Conservation (phyloP, 768 basidiomycete genomes). For the Tremella yokohamensis region DNA sequence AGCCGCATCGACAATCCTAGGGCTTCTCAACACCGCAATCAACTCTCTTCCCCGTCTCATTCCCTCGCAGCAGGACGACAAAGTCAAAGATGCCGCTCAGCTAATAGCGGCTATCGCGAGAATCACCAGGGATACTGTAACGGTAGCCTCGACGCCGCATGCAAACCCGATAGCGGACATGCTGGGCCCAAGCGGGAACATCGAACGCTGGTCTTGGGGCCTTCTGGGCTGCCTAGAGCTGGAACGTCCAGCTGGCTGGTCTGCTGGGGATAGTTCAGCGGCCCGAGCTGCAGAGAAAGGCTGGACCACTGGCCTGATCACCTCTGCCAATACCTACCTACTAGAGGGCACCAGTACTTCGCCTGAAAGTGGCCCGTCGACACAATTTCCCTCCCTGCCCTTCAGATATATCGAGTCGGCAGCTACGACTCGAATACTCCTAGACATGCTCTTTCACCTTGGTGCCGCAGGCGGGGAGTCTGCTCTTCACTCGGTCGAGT, state of each 20-base stretch:
- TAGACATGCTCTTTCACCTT: slow-evolving; percentile 68
- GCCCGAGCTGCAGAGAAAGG: slow-evolving; percentile 29
- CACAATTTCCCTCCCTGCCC: slow-evolving; percentile 36
- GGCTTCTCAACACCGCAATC: slow-evolving; percentile 64
- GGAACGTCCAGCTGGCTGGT: slow-evolving; percentile 53
- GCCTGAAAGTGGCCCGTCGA: neutral
- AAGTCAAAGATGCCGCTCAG: slow-evolving; percentile 65
- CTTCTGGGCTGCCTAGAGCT: slow-evolving; percentile 79
- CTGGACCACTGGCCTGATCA: slow-evolving; percentile 21
- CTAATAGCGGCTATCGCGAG: slow-evolving; percentile 70
- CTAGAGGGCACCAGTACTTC: neutral
- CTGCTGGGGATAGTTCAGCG: slow-evolving; percentile 7
- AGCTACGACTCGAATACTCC: slow-evolving; percentile 56
- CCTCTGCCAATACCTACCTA: neutral
- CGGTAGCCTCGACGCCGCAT: neutral
- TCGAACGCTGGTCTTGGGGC: slow-evolving; percentile 90
- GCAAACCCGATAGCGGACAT: slow-evolving; percentile 53
- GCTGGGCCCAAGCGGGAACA: slow-evolving; percentile 73
- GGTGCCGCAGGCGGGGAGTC: slow-evolving; percentile 67
- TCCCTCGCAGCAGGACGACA: slow-evolving; percentile 66
- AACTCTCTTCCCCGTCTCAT: slow-evolving; percentile 69
- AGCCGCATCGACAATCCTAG: slow-evolving; percentile 58
- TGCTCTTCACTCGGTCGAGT: slow-evolving; percentile 66
- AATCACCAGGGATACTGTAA: slow-evolving; percentile 48
- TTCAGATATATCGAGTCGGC: slow-evolving; percentile 39